Percentiles rank a stretch among this genome's conserved stretches.
Conservation (phyloP, 202 grass and related monocot genomes). For the Setaria viridis region DNA sequence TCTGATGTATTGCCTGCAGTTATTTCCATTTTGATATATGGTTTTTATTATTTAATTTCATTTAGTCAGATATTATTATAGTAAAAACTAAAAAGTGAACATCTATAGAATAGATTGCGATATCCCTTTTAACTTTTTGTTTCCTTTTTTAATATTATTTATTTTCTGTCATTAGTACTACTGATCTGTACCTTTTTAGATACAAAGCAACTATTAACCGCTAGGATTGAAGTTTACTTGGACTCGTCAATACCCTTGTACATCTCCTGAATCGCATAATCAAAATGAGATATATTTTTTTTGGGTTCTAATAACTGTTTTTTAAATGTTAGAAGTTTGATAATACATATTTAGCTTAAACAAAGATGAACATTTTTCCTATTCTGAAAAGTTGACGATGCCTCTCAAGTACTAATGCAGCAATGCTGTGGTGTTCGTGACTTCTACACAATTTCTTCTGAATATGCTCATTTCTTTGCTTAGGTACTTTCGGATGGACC, state of each 20-base stretch:
- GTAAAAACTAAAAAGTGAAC: background rate
- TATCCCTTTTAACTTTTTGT: background rate
- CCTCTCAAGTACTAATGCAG: background rate
- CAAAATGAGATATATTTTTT: background rate
- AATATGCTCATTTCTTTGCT: slow-evolving; percentile 29
- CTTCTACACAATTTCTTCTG: slow-evolving; percentile 35
- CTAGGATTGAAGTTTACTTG: background rate
- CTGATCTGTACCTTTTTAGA: background rate
- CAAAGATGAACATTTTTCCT: background rate
- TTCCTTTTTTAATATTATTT: background rate
- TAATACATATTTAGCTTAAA: background rate
- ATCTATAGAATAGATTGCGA: background rate
- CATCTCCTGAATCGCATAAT: slow-evolving; percentile 26
- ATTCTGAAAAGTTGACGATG: slow-evolving; percentile 1
- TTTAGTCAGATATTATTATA: background rate
- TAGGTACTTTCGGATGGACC: slow-evolving; percentile 98
- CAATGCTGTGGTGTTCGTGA: slow-evolving; percentile 5
- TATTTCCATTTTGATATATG: slow-evolving; percentile 9
- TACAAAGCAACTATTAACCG: background rate
- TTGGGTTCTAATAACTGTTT: background rate
- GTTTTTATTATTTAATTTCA: background rate
- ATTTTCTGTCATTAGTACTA: slow-evolving; percentile 22
- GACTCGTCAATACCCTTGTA: background rate
- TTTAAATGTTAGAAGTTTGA: background rate
- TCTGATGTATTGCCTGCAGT: background rate